phyloP scores from a whole-genome alignment of 805 yeast species.

The Sporopachydermia quercuum region DNA sequence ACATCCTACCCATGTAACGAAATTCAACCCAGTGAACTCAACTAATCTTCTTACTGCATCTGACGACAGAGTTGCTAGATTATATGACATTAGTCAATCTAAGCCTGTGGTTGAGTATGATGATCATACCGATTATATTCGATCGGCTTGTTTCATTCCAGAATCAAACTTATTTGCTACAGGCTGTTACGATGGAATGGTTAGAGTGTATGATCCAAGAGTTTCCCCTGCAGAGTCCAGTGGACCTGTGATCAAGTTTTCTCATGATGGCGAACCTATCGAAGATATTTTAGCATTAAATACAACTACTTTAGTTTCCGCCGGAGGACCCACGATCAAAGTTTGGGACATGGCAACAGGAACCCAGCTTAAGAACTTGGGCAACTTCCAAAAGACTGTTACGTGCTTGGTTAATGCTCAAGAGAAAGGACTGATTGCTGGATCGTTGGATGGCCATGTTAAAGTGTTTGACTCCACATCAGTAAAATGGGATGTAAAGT shows the following conservation, averaged over 20 bases:
- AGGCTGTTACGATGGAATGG: conserved; percentile 85
- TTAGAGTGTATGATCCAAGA: conserved; percentile 77
- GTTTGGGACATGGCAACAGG: conserved; percentile 89
- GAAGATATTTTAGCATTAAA: conserved; percentile 69
- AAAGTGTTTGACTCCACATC: conserved; percentile 76
- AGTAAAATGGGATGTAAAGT: conserved; percentile 66
- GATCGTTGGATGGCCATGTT: conserved; percentile 94
- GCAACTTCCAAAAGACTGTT: conserved; percentile 87
- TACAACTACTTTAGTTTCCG: conserved; percentile 62
- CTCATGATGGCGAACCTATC: conserved; percentile 60
- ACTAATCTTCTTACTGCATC: conserved; percentile 76
- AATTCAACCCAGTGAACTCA: conserved; percentile 67
- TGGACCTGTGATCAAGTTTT: conserved; percentile 46
- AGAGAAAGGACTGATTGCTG: conserved; percentile 73
- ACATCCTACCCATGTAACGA: conserved; percentile 87
- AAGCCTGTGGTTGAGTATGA: conserved; percentile 59
- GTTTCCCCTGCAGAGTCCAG: conserved; percentile 21
- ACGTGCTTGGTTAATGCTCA: conserved; percentile 68
- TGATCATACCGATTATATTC: conserved; percentile 76
- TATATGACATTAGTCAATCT: conserved; percentile 72
- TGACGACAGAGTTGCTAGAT: conserved; percentile 75
- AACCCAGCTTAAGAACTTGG: conserved; percentile 49
- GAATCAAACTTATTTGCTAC: conserved; percentile 68
- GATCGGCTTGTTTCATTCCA: conserved; percentile 70
- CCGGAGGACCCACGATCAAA: conserved; percentile 70